Evolutionary conservation across 257 asterid species (phyloP), one percentile per base, ranked within the genome.

Genomic region (Capsicum baccatum): DNA sequence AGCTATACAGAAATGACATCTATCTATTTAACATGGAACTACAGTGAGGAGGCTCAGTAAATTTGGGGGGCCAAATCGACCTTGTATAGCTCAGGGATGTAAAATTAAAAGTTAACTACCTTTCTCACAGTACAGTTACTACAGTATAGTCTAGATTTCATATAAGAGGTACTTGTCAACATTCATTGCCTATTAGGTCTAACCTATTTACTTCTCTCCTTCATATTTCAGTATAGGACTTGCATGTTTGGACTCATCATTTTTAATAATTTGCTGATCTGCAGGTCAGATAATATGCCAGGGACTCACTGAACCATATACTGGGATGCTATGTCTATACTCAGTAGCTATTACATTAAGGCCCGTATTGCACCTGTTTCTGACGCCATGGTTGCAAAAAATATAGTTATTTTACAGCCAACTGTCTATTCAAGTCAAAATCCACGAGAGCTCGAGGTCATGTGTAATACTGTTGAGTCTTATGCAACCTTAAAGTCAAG

Each of bases 131-230:
- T 16, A 15, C 44, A 39, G 44, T 39, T 39, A 39, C 44, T 39
- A 39, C 21, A 15, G 63, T 57, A 57, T 57, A 57, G 39, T 42
- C 26, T 68, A 68, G 78, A 68, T 39, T 37, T 68, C 15, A 69
- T 68, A 69, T 42, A 69, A 69, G 54, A 69, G 78, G 26, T 62
- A 19, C 5, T 59, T n/a, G 67, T 19, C 37, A 60, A 66, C 73
- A 33, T 6, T 26, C 47, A 12, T 48, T 42, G 78, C 8, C 54
- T 33, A 66, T 39, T 8, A 69, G 79, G 50, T 69, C 55, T 39
- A 44, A 8, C 35, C 21, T 69, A 69, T 69, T 15, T 69, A 16
- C 55, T 69, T 16, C 17, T 12, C 17, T 12, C 17, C 48, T 66
- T 66, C 19, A 33, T 66, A 35, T 42, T 7, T 69, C 26, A 37